Conservation (phyloP, 2,329 filamentous ascomycete genomes). For the Monosporascus sp. region DNA sequence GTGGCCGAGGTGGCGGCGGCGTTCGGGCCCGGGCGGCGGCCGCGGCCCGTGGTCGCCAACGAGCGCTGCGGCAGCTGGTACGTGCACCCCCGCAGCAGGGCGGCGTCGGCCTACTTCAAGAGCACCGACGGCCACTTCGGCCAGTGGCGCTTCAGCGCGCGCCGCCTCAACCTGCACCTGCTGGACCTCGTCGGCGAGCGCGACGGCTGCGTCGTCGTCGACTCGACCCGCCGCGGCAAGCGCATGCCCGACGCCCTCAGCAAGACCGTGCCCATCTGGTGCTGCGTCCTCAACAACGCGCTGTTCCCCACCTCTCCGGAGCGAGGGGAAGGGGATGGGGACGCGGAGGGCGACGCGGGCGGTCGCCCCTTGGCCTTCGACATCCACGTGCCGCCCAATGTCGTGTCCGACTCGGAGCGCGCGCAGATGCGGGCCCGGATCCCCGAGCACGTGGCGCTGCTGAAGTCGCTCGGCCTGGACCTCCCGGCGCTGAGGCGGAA, state of each 20-base stretch:
- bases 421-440: constrained; percentile 66
- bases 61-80: constrained; percentile 98
- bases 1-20: constrained; percentile 55
- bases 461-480: constrained; percentile 55
- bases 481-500: constrained; percentile 46
- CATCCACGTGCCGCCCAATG: constrained; percentile 66
- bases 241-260: constrained; percentile 91
- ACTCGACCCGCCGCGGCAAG: constrained; percentile 89
- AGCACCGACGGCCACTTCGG: constrained; percentile 91
- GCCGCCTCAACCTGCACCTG: constrained; percentile 80
- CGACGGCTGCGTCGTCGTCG: constrained; percentile 81
- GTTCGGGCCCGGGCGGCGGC: constrained; percentile 37
- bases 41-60: constrained; percentile 71
- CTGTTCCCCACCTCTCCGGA: constrained; percentile 57
- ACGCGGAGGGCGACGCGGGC: constrained; percentile 15
- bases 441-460: constrained; percentile 46
- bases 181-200: constrained; percentile 59
- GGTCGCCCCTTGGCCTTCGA: constrained; percentile 29
- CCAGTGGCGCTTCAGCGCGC: constrained; percentile 83
- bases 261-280: constrained; percentile 94
- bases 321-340: constrained; percentile 1
- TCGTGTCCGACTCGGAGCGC: constrained; percentile 70
- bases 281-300: constrained; percentile 72
- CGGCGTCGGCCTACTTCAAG: constrained; percentile 87
- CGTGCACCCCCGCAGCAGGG: constrained; percentile 59